Evolutionary conservation across 139 green algal genomes (phyloP).

Genomic region (Picochlorum sp.): DNA sequence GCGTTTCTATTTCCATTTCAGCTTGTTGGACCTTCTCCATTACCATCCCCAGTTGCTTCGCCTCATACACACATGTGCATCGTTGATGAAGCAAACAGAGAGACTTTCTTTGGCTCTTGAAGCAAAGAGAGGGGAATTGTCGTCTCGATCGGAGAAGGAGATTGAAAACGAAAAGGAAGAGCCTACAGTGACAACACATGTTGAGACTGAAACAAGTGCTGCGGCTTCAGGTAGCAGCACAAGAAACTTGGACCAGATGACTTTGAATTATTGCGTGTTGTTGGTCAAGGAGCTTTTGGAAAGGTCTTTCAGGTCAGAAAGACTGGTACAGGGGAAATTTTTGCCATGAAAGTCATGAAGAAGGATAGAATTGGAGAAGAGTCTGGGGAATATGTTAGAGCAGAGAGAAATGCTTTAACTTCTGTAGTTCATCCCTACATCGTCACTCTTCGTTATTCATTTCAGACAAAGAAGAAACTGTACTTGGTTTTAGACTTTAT

Average conservation of each 20-base stretch:
- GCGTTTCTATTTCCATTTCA: constrained; percentile 1
- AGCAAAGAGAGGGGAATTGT: neutral
- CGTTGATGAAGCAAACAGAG: neutral
- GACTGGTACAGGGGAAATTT: constrained; percentile 51
- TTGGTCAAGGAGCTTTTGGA: constrained; percentile 94
- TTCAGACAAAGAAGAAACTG: constrained; percentile 89
- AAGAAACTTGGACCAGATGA: constrained; percentile 58
- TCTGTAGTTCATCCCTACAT: constrained; percentile 92
- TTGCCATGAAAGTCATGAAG: constrained; percentile 95
- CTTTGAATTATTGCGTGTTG: constrained; percentile 89
- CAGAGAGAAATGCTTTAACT: constrained; percentile 88
- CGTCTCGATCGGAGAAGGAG: neutral
- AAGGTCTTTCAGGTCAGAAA: constrained; percentile 83
- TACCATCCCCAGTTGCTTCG: constrained; percentile 22
- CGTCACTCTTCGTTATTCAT: constrained; percentile 85
- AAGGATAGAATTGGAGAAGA: constrained; percentile 84
- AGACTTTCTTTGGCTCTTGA: neutral
- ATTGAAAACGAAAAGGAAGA: neutral
- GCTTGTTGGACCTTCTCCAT: constrained; percentile 26
- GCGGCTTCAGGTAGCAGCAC: constrained; percentile 4
- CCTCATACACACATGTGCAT: constrained; percentile 2
- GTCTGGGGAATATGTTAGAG: constrained; percentile 79
- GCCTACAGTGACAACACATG: constrained; percentile 4
- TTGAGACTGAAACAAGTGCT: constrained; percentile 1
- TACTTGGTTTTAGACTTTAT: constrained; percentile 98